Evolutionary conservation across 2,329 filamentous ascomycete genomes (phyloP).

Genomic region (Leptodontidium sp.): DNA sequence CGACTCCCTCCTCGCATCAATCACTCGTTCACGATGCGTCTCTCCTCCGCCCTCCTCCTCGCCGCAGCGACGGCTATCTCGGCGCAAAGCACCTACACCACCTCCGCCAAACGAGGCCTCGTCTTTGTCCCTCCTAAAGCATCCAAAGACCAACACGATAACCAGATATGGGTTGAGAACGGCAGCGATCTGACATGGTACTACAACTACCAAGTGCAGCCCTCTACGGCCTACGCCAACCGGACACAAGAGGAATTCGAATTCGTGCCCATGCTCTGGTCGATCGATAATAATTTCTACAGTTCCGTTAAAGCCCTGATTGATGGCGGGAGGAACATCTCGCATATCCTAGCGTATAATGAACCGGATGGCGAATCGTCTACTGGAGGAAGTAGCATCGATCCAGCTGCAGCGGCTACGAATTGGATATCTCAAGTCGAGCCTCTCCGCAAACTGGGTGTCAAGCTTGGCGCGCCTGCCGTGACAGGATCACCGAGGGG

Average conservation of each 20-base stretch:
- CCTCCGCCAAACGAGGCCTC: constrained; percentile 73
- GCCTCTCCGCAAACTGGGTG: constrained; percentile 68
- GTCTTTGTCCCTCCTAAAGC: constrained; percentile 65
- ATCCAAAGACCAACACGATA: constrained; percentile 62
- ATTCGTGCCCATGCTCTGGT: constrained; percentile 85
- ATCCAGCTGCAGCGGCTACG: constrained; percentile 66
- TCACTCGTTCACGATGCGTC: constrained; percentile 24
- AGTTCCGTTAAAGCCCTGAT: constrained; percentile 64
- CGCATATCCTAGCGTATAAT: constrained; percentile 78
- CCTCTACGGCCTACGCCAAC: constrained; percentile 60
- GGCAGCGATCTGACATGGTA: constrained; percentile 78
- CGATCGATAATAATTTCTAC: constrained; percentile 65
- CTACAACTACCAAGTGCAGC: constrained; percentile 76
- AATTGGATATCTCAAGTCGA: constrained; percentile 77
- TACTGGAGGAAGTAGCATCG: constrained; percentile 64
- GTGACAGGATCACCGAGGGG: constrained; percentile 69
- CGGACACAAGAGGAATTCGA: constrained; percentile 65
- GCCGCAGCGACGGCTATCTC: constrained; percentile 22
- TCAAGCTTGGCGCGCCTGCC: constrained; percentile 75
- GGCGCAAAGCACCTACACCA: constrained; percentile 25
- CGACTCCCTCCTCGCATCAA: background rate
- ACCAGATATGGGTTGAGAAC: constrained; percentile 67
- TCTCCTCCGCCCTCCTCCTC: constrained; percentile 28
- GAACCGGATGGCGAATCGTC: constrained; percentile 70
- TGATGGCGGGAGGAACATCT: constrained; percentile 63